phyloP scores from a whole-genome alignment of 805 yeast genomes.

The Starmerella apicola region DNA sequence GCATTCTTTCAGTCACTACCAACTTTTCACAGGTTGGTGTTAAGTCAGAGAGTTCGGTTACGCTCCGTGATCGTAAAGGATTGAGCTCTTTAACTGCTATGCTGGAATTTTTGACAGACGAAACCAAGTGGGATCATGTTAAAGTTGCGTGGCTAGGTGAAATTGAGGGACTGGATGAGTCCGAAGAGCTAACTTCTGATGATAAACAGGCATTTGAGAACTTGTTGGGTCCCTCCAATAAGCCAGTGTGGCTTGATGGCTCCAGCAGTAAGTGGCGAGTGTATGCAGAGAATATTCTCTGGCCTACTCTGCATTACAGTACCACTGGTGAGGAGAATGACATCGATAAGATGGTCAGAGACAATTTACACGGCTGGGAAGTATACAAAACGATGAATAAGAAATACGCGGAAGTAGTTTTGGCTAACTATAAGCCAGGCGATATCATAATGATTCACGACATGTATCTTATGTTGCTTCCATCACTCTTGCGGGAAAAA shows the following conservation, averaged over 20 bases:
- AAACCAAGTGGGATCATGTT: conserved; percentile 73
- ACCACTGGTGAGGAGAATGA: conserved; percentile 29
- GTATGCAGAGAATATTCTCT: conserved; percentile 78
- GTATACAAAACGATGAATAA: conserved; percentile 86
- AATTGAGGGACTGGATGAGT: conserved; percentile 30
- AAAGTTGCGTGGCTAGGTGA: conserved; percentile 96
- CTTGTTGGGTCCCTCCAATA: conserved; percentile 28
- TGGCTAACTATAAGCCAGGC: conserved; percentile 66
- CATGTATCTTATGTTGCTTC: conserved; percentile 67
- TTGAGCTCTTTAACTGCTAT: conserved; percentile 76
- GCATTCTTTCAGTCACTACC: conserved; percentile 57
- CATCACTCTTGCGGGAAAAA: conserved; percentile 69
- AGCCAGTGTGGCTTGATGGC: conserved; percentile 77
- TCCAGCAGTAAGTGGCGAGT: conserved; percentile 71
- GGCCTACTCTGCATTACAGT: conserved; percentile 95
- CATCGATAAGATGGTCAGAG: conserved; percentile 32
- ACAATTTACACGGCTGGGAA: conserved; percentile 52
- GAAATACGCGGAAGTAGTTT: conserved; percentile 70
- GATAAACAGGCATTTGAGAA: conserved; percentile 40
- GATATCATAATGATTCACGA: conserved; percentile 91
- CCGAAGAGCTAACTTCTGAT: conserved; percentile 34
- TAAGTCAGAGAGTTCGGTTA: conserved; percentile 26
- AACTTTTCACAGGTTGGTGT: conserved; percentile 50
- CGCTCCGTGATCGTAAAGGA: conserved; percentile 47
- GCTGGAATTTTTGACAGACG: conserved; percentile 39